Base-by-base conservation (phyloP, 345 rosid genomes). In the Laguncularia racemosa region DNA sequence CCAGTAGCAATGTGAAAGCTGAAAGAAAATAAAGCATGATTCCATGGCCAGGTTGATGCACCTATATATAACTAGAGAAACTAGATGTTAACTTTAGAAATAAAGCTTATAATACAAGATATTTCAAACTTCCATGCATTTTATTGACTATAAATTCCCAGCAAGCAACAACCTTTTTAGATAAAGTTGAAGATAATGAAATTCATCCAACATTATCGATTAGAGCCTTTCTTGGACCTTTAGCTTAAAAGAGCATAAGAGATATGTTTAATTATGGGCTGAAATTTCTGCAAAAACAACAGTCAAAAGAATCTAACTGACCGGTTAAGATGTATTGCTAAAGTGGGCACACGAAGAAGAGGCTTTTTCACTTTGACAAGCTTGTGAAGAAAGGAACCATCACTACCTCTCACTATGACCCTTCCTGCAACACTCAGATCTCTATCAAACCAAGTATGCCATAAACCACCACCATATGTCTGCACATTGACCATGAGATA, bases 371-470 rank as follows among this genome's bases (percentile, higher is more conserved):
- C 80, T 83, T 86, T 89, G 64, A 84, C 89, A 65, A 92, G 95
- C 81, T 73, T 83, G 62, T 89, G 96, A 55, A 76, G 51, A 67
- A 81, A 86, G 12, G 86, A 84, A 48, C 89, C 95, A 67, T 84
- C 70, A 13, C 79, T 61, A 53, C 74, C 78, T 71, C 82, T 86
- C 61, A 92, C 69, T 62, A 92, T 80, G 47, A 78, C 93, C 73
- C 96, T 78, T 56, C 98, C 98, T 1, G 98, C 98, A 72, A 89
- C 93, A 73, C 88, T 92, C 75, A 92, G 74, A 66, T 92, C 98
- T 67, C 98, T 78, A 68, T 89, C 96, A 61, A 92, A 92, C 98
- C 98, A 92, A 11, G 98, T 92, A 48, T 92, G 95, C 98, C 98
- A 92, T 64, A 92, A 75, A 67, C 96, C 98, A 73, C 88, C 83